Percentiles rank a stretch among this genome's conserved stretches.
Evolutionary conservation across 495 filamentous ascomycete species (phyloP).

Genomic region (Halenospora varia): DNA sequence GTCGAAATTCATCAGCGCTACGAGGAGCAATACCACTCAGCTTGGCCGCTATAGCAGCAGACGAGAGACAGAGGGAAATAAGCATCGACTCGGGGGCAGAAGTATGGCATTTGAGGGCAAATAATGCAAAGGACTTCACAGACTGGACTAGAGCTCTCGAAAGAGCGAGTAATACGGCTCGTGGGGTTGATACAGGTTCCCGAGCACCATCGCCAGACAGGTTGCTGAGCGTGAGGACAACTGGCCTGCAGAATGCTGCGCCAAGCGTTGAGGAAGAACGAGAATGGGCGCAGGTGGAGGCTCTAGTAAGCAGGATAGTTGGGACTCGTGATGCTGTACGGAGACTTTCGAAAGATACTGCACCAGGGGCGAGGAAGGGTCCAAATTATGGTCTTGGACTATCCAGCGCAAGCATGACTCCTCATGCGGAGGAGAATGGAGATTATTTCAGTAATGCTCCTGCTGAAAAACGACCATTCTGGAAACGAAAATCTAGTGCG

Average conservation of each 20-base stretch:
- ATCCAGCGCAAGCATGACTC: constrained; percentile 4
- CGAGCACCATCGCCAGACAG: constrained; percentile 10
- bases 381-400: constrained; percentile 11
- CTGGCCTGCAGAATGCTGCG: constrained; percentile 3
- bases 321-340: constrained; percentile 85
- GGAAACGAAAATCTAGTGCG: constrained; percentile 78
- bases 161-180: constrained; percentile 58
- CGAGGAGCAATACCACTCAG: constrained; percentile 90
- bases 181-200: constrained; percentile 27
- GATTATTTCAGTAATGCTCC: constrained; percentile 38
- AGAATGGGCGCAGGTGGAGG: constrained; percentile 83
- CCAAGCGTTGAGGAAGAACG: constrained; percentile 54
- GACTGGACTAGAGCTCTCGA: constrained; percentile 86
- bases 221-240: constrained; percentile 8
- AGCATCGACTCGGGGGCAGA: constrained; percentile 96
- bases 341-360: constrained; percentile 76
- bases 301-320: constrained; percentile 75
- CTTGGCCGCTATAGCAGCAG: constrained; percentile 83
- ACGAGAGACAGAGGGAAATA: constrained; percentile 82
- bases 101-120: constrained; percentile 91
- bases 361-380: constrained; percentile 35
- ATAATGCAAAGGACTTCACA: constrained; percentile 74
- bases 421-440: constrained; percentile 34
- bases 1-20: constrained; percentile 82
- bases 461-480: constrained; percentile 62